Evolutionary conservation across 805 yeast genomes (phyloP).

Genomic region (Saturnispora gosingensis): DNA sequence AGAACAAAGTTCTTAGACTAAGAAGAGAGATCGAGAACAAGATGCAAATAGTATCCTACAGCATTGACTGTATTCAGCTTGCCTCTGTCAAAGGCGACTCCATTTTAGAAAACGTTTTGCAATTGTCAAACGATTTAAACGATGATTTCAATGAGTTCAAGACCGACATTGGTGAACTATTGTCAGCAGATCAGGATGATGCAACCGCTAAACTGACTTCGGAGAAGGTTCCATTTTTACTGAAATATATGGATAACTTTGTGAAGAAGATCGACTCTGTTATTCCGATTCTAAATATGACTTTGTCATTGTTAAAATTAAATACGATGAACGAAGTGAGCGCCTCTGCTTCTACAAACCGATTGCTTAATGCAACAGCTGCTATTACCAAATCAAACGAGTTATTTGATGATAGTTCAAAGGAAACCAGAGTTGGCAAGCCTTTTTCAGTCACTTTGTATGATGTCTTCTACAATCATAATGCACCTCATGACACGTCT

Average conservation of each 20-base stretch:
- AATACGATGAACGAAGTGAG: conserved; percentile 41
- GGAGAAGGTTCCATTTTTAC: conserved; percentile 37
- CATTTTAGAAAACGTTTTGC: conserved; percentile 43
- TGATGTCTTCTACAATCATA: conserved; percentile 53
- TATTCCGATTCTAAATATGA: conserved; percentile 57
- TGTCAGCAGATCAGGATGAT: conserved; percentile 19
- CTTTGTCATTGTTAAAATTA: conserved; percentile 62
- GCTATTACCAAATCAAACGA: conserved; percentile 33
- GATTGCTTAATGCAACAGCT: conserved; percentile 54
- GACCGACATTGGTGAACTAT: conserved; percentile 33
- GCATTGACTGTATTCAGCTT: conserved; percentile 58
- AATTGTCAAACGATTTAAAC: conserved; percentile 45
- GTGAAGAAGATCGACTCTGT: conserved; percentile 52
- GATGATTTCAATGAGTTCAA: conserved; percentile 52
- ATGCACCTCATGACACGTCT: conserved; percentile 25
- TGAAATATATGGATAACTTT: conserved; percentile 38
- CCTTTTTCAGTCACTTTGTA: conserved; percentile 46
- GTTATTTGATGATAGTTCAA: conserved; percentile 10
- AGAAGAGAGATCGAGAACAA: conserved; percentile 39
- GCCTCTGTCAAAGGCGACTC: conserved; percentile 57
- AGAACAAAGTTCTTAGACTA: conserved; percentile 30
- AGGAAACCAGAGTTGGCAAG: conserved; percentile 44
- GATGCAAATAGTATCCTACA: conserved; percentile 50
- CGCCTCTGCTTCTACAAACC: conserved; percentile 48
- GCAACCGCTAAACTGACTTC: conserved; percentile 14